phyloP scores from a whole-genome alignment of 1,139 yeast species.

The Candida freyschussii region DNA sequence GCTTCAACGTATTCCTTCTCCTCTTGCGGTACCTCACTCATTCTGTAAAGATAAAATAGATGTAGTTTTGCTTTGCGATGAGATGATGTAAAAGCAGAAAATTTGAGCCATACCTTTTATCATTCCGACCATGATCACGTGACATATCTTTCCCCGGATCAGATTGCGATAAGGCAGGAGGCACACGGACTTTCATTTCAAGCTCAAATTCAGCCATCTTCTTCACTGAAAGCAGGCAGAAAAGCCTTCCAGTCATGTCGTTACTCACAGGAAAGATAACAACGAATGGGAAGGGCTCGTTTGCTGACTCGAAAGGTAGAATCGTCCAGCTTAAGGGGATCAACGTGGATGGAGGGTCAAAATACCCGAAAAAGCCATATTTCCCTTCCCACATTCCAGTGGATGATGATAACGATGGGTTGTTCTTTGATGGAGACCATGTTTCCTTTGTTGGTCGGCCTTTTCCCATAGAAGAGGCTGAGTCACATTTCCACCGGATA shows the following conservation, averaged over 20 bases:
- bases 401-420: conserved; percentile 35
- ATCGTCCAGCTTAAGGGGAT: conserved; percentile 69
- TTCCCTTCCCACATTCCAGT: conserved; percentile 49
- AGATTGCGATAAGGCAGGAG: too few relatives aligned
- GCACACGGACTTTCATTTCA: too few relatives aligned
- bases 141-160: too few relatives aligned
- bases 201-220: too few relatives aligned
- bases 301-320: conserved; percentile 59
- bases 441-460: conserved; percentile 84
- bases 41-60: too few relatives aligned
- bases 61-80: too few relatives aligned
- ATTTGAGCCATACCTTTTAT: neutral
- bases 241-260: too few relatives aligned
- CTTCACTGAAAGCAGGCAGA: too few relatives aligned
- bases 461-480: conserved; percentile 69
- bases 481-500: conserved; percentile 60
- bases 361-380: conserved; percentile 58
- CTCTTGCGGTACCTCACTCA: conserved; percentile 9
- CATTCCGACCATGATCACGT: too few relatives aligned
- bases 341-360: conserved; percentile 73
- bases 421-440: conserved; percentile 63
- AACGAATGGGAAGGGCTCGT: conserved; percentile 40
- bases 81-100: neutral
- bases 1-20: conserved; percentile 17
- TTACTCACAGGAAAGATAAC: conserved; percentile 14